Base-by-base conservation (phyloP, 2,329 filamentous ascomycete genomes). In the Pseudonectria buxi region DNA sequence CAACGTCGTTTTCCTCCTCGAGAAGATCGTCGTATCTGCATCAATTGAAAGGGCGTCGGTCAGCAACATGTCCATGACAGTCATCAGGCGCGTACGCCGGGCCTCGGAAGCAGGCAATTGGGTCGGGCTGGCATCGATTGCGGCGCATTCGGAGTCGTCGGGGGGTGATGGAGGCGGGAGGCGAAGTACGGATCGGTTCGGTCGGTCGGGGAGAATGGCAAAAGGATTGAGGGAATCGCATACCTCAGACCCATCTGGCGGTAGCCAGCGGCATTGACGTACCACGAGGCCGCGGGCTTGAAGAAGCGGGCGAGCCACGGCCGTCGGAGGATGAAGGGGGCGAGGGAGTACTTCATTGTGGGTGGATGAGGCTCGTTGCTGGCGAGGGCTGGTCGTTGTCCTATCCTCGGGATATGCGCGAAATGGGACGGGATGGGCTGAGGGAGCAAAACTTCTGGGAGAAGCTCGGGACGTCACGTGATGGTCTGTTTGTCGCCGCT, bases 171-270 rank as follows among this genome's bases (percentile, higher is more conserved):
- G 18, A 9, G 18, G 9, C 18, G 9, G 9, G 18, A 14, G 26
- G 26, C 26, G 26, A 5, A 4, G 11, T 28, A n/a, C n/a, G n/a
- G n/a, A n/a, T 35, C 33, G 30, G 24, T 30, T 36, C 31, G 29
- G 12, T 33, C 32, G 28, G 22, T 34, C 32, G 31, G 24, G n/a
- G 22, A 16, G 28, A 28, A 4, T 13, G 29, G 10, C 16, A 14
- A 11, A n/a, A n/a, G 32, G 31, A 36, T 39, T n/a, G n/a, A n/a
- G n/a, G n/a, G n/a, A 18, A 43, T 49, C 49, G 53, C 59, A 63
- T 83, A 95, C 88, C 75, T 85, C 68, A 95, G 74, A 58, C 90
- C 90, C 58, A 95, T 74, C 77, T 90, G 79, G 68, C 88, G 83
- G 77, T 95, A 95, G 62, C 90, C 90, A 55, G 89, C 76, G 55